phyloP scores from a whole-genome alignment of 1,284 basidiomycete species.

The Inonotus hispidus region DNA sequence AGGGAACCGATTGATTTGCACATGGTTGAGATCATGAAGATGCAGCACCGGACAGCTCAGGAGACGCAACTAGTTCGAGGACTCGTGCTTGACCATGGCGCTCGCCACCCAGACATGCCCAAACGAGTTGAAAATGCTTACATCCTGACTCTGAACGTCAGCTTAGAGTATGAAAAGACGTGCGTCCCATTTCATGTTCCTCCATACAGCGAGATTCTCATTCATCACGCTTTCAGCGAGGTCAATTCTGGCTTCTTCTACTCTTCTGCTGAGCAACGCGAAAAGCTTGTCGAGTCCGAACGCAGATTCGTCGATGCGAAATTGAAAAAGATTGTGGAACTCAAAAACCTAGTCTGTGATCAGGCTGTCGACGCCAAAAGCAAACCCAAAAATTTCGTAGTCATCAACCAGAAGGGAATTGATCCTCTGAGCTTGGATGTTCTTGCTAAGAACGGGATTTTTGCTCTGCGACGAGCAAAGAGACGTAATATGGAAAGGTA shows the following conservation, averaged over 20 bases:
- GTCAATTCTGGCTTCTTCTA: slow-evolving; percentile 99
- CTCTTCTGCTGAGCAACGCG: slow-evolving; percentile 95
- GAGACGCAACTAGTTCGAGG: slow-evolving; percentile 98
- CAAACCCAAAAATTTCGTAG: slow-evolving; percentile 84
- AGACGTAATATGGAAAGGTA: slow-evolving; percentile 96
- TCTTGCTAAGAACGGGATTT: slow-evolving; percentile 93
- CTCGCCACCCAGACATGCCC: slow-evolving; percentile 98
- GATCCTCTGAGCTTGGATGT: slow-evolving; percentile 97
- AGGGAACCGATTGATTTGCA: slow-evolving; percentile 94
- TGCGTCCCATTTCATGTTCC: slow-evolving; percentile 40
- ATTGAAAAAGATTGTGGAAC: slow-evolving; percentile 94
- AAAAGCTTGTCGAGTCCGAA: slow-evolving; percentile 98
- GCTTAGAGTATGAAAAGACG: slow-evolving; percentile 99
- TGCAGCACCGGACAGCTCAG: slow-evolving; percentile 98
- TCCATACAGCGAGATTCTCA: neutral
- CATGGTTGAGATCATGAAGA: slow-evolving; percentile 99
- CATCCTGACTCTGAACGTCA: slow-evolving; percentile 95
- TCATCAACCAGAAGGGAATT: slow-evolving; percentile 99
- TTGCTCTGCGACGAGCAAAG: slow-evolving; percentile 94
- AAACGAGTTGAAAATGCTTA: slow-evolving; percentile 97
- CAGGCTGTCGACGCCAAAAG: slow-evolving; percentile 77
- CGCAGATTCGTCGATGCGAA: slow-evolving; percentile 92
- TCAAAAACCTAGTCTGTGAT: slow-evolving; percentile 96
- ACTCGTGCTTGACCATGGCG: slow-evolving; percentile 93
- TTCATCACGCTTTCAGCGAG: slow-evolving; percentile 53